Evolutionary conservation across 805 yeast genomes (phyloP).

Genomic region (Pichia pseudocactophila): DNA sequence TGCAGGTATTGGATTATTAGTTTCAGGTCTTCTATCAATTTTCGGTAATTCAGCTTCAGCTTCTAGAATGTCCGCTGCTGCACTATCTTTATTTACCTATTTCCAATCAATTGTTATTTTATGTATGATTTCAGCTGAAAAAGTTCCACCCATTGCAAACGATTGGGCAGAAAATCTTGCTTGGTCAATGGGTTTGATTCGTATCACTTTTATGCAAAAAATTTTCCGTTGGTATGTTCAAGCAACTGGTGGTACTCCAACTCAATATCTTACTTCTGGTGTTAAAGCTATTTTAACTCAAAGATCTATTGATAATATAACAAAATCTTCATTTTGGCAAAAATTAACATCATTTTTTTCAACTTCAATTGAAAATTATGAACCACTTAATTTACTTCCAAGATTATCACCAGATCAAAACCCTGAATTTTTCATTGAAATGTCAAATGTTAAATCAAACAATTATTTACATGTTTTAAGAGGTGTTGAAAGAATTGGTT

Average conservation of each 20-base stretch:
- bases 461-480: conserved; percentile 58
- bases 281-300: conserved; percentile 69
- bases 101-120: conserved; percentile 84
- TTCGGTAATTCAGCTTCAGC: conserved; percentile 88
- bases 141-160: conserved; percentile 85
- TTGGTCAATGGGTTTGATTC: conserved; percentile 91
- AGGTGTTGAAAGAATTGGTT: conserved; percentile 83
- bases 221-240: conserved; percentile 80
- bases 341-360: conserved; percentile 13
- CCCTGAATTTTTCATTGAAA: conserved; percentile 6
- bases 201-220: conserved; percentile 72
- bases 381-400: background rate
- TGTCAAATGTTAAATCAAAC: conserved; percentile 41
- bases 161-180: conserved; percentile 89
- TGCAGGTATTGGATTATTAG: conserved; percentile 78
- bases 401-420: background rate
- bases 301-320: conserved; percentile 27
- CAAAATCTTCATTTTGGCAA: conserved; percentile 15
- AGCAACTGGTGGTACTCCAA: conserved; percentile 82
- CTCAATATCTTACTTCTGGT: conserved; percentile 52
- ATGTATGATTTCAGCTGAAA: conserved; percentile 75
- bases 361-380: conserved; percentile 16
- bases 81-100: conserved; percentile 74
- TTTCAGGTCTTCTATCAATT: conserved; percentile 74
- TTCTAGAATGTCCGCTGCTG: conserved; percentile 78